Base-by-base conservation (phyloP, 768 basidiomycete genomes). In the Arthromyces matolae region DNA sequence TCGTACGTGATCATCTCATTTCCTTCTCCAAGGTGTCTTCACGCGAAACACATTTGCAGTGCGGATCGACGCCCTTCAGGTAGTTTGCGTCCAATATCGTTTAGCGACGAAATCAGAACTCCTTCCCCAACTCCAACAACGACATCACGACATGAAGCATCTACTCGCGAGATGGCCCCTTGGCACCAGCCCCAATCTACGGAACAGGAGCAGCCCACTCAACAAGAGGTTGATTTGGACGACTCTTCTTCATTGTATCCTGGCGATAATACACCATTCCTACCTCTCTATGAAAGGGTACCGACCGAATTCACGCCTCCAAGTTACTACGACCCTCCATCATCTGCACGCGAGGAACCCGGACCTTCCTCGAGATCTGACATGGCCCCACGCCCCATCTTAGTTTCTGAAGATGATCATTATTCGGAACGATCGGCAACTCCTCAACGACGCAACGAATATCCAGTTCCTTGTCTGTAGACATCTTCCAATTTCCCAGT, bases 191-290 rank as follows among this genome's bases (percentile, higher is more conserved):
- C 31, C n/a, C 31, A 42, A 4, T 33, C 5, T 29, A 20, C 33
- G 31, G 33, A 35, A 9, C n/a, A 23, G 9, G 18, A 18, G 35
- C 35, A 12, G 9, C 13, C 16, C 18, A 12, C n/a, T 22, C 39
- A 16, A 22, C 8, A 9, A 6, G 20, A 35, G 9, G 35, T 46
- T 8, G 39, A 49, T 34, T 23, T 37, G 31, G 48, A 52, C 19
- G 54, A 55, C 38, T 34, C 51, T n/a, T 55, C 54, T 18, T 55
- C 54, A 32, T 31, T 55, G 14, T 55, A 55, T 32, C 54, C 54
- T 14, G 28, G 32, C 24, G 47, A 55, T n/a, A 23, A 42, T 18
- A 37, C 40, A 8, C 50, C 47, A 18, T 45, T 36, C 8, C 33
- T 55, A 20, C 54, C 54, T 13, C 3, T 6, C 25, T 55, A 52